Evolutionary conservation across 2,329 filamentous ascomycete species (phyloP), one percentile per base, ranked within the genome.

Genomic region (Sarocladium oryzae): DNA sequence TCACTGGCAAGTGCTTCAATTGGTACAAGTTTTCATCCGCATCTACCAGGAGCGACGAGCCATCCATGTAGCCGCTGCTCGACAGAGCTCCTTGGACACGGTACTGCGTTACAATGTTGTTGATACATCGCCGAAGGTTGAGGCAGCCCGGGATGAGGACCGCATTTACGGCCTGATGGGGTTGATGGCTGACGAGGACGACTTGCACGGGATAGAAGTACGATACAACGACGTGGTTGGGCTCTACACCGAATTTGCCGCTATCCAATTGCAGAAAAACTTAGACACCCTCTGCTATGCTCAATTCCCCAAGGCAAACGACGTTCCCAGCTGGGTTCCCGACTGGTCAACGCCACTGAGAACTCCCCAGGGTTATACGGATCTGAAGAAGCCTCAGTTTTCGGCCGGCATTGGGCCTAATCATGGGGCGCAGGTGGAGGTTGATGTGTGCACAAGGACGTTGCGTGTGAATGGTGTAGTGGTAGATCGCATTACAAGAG

Each of bases 261-360:
- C 50, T 4, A 36, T 63, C 4, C 54, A 65, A 13, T 40, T 61
- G 6, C 50, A 51, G 20, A 51, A 59, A 1, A 61, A 57, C 28
- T 28, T 58, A 4, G 65, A 68, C 49, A 40, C 61, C 2, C 52
- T 68, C 6, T 54, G 65, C 6, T 67, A 61, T 46, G 59, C 57
- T 5, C 65, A 67, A 52, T 55, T 56, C 5, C 59, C 60, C 2
- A 62, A 61, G 18, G 52, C 56, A 1, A 11, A 36, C 1, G 53
- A 50, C 2, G 21, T 67, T 16, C 66, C 65, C 2, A 66, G 64
- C 2, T 68, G 66, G 66, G 63, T 62, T 3, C 63, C 65, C 6
- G 65, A 68, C 52, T 67, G 65, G 65, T 57, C 61, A 1, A 61
- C 61, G 60, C 24, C 56, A n/a, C 54, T 68, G 15, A 36, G 23